Percentiles rank a stretch among this genome's conserved stretches.
These are phyloP conservation scores for Circinella minor DNA, from an alignment of 371 early-diverging fungal genomes.

Conservation along the genomic window DNA sequence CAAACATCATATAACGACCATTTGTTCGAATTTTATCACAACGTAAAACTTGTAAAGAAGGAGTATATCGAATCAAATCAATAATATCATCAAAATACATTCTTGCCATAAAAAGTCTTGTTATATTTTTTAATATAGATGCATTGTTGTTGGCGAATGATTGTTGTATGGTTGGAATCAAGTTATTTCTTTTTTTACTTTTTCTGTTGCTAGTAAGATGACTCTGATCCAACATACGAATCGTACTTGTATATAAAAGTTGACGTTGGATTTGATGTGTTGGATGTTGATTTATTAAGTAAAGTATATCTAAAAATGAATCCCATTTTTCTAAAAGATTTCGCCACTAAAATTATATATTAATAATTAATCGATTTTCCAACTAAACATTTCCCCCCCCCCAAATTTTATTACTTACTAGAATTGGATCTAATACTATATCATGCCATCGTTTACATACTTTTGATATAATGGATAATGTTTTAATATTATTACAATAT, in stretches of 20 bases:
- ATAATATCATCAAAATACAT: slow-evolving; percentile 15
- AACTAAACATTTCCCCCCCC: too few relatives aligned
- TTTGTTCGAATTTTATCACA: slow-evolving; percentile 3
- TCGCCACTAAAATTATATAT: slow-evolving; percentile 18
- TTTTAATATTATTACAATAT: slow-evolving; percentile 7
- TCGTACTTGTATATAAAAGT: neutral
- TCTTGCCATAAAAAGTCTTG: neutral
- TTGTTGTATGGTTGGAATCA: too few relatives aligned
- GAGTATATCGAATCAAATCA: slow-evolving; percentile 4
- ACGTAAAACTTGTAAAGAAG: neutral
- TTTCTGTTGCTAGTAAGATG: too few relatives aligned
- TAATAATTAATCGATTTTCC: too few relatives aligned
- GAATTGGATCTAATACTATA: neutral
- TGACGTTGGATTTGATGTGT: neutral
- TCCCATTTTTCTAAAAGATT: slow-evolving; percentile 11
- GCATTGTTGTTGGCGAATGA: too few relatives aligned
- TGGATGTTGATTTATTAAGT: neutral
- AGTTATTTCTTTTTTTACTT: too few relatives aligned
- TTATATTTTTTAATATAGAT: neutral
- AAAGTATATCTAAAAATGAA: slow-evolving; percentile 6
- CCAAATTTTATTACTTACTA: slow-evolving; percentile 14
- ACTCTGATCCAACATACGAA: neutral
- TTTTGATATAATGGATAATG: slow-evolving; percentile 1
- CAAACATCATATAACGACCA: neutral
- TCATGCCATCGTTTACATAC: slow-evolving; percentile 24